Base-by-base conservation (phyloP, 2,329 filamentous ascomycete genomes). In the Cercospora beticola region DNA sequence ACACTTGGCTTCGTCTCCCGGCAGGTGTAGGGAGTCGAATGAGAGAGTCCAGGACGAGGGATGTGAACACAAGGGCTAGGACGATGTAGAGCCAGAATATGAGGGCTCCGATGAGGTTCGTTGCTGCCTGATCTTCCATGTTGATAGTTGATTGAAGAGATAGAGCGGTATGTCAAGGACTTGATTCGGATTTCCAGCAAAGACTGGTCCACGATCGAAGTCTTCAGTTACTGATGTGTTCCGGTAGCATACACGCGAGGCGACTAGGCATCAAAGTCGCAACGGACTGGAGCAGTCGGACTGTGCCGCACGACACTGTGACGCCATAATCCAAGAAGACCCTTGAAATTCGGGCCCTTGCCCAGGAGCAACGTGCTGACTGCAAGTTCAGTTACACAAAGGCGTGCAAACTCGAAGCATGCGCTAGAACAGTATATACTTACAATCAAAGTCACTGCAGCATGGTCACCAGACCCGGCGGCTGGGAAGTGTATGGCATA, bases 81-180 rank as follows among this genome's bases (percentile, higher is more conserved):
- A 74, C 54, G 49, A 75, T 78, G 71, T 79, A 79, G 10, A 73
- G 57, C 77, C 78, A 79, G 73, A 79, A 79, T 28, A 79, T 74
- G 49, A 72, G 49, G 7, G 76, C 76, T 30, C 77, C 77, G 21
- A 71, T 62, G 46, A 74, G 71, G 61, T 77, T 78, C 9, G 49
- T 56, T 30, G 49, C 49, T 1, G 49, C 49, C 23, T 28, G 21
- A 3, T 54, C 49, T 30, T 54, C 23, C 49, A 31, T 31, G 2
- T 28, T 59, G 30, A 59, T 5, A 36, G n/a, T 18, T 36, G 28
- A 26, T 52, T 14, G 16, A 30, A 4, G 14, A 14, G 23, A 21
- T 31, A 33, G 28, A n/a, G 16, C 18, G 0, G 16, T 21, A n/a
- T 21, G 21, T 3, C 16, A 58, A 30, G 30, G 8, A 3, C 26